Base-by-base conservation (phyloP, 225 moss, liverwort and hornwort genomes). In the Thuidium tamariscinum region DNA sequence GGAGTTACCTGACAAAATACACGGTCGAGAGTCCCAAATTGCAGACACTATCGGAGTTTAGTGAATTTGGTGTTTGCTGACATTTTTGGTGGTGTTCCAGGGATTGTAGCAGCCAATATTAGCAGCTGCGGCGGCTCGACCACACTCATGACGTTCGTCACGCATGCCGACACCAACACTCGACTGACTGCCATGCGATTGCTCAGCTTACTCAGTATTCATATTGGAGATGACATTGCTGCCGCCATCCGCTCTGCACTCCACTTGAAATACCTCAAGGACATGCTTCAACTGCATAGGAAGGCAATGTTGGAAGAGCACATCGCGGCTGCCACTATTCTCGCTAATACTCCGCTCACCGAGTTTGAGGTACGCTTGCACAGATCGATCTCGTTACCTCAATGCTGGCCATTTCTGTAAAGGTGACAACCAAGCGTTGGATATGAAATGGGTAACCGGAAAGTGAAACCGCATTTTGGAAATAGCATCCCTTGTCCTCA, bases 261-360 rank as follows among this genome's bases (percentile, higher is more conserved):
- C 61, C 85, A 83, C 55, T 85, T 90, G 49, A 88, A 85, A 36
- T 82, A 71, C 57, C 88, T 90, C 34, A 90, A 85, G 64, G 78
- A 90, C 64, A 54, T 90, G 62, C 85, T 90, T 27, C 81, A 82
- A 78, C 27, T 66, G 41, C 64, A 81, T 26, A 88, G 63, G 61
- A 90, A 78, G 82, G 61, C 36, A 36, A 37, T 67, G 42, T 23
- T 85, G 46, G 90, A 90, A 77, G 90, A 88, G 66, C 88, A 83
- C 44, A n/a, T 86, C 63, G 88, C 90, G 14, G 82, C 88, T 68
- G 90, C 90, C 22, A 86, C 85, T 11, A 79, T 90, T 79, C 86
- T 90, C 55, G 90, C 90, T 39, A 90, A 90, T 57, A 86, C 48
- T n/a, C 86, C 90, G 10, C 85, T 90, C 46, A 90, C 88, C 63